These are phyloP conservation scores for Xylariaceae sp. DNA, from an alignment of 2,329 filamentous ascomycete species.

Conservation along the genomic window DNA sequence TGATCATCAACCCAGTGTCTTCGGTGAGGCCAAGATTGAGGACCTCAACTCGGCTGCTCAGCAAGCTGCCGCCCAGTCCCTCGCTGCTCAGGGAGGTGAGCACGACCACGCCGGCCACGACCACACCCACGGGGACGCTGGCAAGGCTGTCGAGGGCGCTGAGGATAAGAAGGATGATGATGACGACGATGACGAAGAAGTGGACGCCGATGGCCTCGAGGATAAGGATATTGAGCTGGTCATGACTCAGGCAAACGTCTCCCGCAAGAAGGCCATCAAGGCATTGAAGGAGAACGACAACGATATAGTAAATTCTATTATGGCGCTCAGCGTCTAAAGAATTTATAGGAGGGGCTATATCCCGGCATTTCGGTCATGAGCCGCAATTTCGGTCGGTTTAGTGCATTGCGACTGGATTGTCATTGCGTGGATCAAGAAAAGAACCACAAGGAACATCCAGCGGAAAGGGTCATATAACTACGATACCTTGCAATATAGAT, in stretches of 20 bases:
- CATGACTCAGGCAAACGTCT: constrained; percentile 97
- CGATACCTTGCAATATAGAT: constrained; percentile 36
- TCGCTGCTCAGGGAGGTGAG: constrained; percentile 75
- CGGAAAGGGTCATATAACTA: constrained; percentile 29
- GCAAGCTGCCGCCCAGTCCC: constrained; percentile 93
- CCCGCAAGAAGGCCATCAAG: constrained; percentile 98
- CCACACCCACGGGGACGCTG: constrained; percentile 74
- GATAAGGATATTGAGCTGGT: constrained; percentile 99
- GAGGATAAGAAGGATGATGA: constrained; percentile 79
- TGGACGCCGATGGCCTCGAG: constrained; percentile 92
- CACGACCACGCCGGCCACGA: constrained; percentile 66
- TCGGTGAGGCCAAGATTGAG: constrained; percentile 99
- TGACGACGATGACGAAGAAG: constrained; percentile 94
- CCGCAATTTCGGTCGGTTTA: constrained; percentile 18
- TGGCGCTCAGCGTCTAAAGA: constrained; percentile 87
- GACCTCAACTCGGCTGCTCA: constrained; percentile 98
- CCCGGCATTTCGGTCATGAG: background rate
- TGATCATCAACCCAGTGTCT: constrained; percentile 70
- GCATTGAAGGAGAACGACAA: constrained; percentile 99
- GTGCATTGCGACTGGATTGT: constrained; percentile 35
- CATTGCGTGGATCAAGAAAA: constrained; percentile 3
- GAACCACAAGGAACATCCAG: background rate
- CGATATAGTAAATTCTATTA: constrained; percentile 99
- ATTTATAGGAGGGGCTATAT: background rate
- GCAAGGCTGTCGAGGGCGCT: constrained; percentile 64